Conservation (phyloP, 108 stramenopile genomes). For the Bacterosira constricta region DNA sequence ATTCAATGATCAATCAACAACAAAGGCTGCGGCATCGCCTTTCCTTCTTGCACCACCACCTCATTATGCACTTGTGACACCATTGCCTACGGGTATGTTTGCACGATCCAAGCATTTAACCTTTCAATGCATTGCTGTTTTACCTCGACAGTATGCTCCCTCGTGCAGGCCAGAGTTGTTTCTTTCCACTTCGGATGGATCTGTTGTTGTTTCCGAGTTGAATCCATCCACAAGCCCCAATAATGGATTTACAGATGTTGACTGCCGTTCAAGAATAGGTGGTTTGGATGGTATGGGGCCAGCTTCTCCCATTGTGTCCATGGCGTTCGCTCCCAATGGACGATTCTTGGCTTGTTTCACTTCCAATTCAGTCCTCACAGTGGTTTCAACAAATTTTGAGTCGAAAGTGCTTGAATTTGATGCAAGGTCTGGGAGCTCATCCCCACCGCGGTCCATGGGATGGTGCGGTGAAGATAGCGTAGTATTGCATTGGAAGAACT, state of each 20-base stretch:
- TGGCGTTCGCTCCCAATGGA: constrained; percentile 94
- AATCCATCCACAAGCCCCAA: constrained; percentile 48
- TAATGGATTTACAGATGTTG: constrained; percentile 72
- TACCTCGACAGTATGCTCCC: constrained; percentile 67
- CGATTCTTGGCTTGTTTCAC: constrained; percentile 94
- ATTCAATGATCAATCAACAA: background rate
- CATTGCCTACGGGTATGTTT: constrained; percentile 66
- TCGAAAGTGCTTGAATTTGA: constrained; percentile 93
- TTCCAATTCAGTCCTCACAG: constrained; percentile 84
- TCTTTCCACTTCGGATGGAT: constrained; percentile 78
- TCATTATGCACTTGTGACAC: constrained; percentile 72
- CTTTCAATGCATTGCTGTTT: constrained; percentile 69
- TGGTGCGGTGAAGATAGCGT: constrained; percentile 98
- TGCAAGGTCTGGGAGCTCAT: constrained; percentile 74
- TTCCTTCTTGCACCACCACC: constrained; percentile 49
- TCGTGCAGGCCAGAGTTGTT: constrained; percentile 80
- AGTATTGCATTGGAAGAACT: constrained; percentile 90
- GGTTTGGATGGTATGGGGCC: background rate
- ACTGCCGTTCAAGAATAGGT: constrained; percentile 75
- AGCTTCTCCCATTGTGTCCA: constrained; percentile 77
- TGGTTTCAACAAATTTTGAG: constrained; percentile 90
- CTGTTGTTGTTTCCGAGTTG: constrained; percentile 68
- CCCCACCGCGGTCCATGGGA: constrained; percentile 76
- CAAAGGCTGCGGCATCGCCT: background rate
- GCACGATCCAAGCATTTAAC: constrained; percentile 52